Evolutionary conservation across 257 asterid species (phyloP).

Genomic region (Fraxinus pennsylvanica): DNA sequence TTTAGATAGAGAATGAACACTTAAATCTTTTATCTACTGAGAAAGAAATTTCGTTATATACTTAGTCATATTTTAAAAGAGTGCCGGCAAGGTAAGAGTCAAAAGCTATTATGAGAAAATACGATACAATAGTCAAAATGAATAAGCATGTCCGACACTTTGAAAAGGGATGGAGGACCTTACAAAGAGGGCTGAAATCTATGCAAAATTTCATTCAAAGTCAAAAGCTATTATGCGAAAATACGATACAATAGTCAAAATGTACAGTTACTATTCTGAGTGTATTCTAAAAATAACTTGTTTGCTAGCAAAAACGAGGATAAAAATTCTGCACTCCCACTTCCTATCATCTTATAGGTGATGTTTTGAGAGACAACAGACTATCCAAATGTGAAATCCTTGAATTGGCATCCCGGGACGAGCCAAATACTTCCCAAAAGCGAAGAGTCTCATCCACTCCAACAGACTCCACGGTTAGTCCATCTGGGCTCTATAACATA

Average conservation of each 20-base stretch:
- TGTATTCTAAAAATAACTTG: background rate
- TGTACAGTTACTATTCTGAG: too few relatives aligned
- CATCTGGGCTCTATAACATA: constrained; percentile 72
- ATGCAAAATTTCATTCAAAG: too few relatives aligned
- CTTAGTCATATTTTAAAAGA: too few relatives aligned
- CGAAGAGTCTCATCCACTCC: constrained; percentile 66
- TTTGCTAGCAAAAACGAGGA: background rate
- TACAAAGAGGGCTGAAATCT: background rate
- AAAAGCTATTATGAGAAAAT: too few relatives aligned
- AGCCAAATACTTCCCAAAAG: constrained; percentile 81
- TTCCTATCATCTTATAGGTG: constrained; percentile 52
- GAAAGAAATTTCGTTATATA: too few relatives aligned
- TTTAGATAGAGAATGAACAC: too few relatives aligned
- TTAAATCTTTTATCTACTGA: too few relatives aligned
- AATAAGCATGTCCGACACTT: background rate
- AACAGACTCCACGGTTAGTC: constrained; percentile 64
- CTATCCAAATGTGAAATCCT: constrained; percentile 56
- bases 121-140: background rate
- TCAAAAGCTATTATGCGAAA: too few relatives aligned
- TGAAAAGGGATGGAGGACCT: too few relatives aligned
- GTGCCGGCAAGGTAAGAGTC: background rate
- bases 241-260: too few relatives aligned
- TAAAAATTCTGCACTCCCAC: background rate
- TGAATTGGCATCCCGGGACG: constrained; percentile 33
- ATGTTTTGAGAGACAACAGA: constrained; percentile 56